Evolutionary conservation across 2,329 filamentous ascomycete genomes (phyloP), one percentile per base, ranked within the genome.

Genomic region (Botrytis galanthina): DNA sequence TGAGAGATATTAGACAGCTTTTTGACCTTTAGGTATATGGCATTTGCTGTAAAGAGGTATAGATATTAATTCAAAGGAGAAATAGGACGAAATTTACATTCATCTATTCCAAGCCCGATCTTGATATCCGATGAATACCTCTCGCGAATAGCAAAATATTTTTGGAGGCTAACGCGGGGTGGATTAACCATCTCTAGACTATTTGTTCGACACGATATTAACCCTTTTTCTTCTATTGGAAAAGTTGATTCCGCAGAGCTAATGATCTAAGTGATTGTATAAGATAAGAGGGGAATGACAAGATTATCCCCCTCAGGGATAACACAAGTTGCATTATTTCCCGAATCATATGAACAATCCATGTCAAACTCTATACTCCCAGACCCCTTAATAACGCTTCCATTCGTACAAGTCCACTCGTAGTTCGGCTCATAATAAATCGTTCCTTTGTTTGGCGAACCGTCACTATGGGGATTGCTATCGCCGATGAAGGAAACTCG

Each of bases 1-100:
- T 92, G 80, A 88, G 84, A 78, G 87, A 93, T 82, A 81, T 99
- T 79, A 95, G 91, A 87, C 90, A 96, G 86, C 78, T 96, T 70
- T 97, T 98, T 81, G 85, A 88, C 75, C 83, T 94, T 74, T 92
- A 79, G 81, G 64, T 76, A 29, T 51, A 42, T 57, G 48, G 26
- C 14, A 39, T 37, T n/a, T n/a, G 46, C 46, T 29, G 22, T 14
- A 26, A 42, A 39, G 10, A 57, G 46, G n/a, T 14, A 68, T 57
- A 57, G 37, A 67, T 29, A 42, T 68, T 68, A 68, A 68, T 68
- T 57, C 3, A 20, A 54, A 37, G 46, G 64, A 9, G 26, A 39
- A 22, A 68, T 54, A 54, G 35, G 64, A n/a, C 18, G 26, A 39
- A 20, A 7, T 29, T 32, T 20, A 32, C 32, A 57, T 68, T 68